Evolutionary conservation across 768 basidiomycete species (phyloP).

Genomic region (Phaeotremella fagi): DNA sequence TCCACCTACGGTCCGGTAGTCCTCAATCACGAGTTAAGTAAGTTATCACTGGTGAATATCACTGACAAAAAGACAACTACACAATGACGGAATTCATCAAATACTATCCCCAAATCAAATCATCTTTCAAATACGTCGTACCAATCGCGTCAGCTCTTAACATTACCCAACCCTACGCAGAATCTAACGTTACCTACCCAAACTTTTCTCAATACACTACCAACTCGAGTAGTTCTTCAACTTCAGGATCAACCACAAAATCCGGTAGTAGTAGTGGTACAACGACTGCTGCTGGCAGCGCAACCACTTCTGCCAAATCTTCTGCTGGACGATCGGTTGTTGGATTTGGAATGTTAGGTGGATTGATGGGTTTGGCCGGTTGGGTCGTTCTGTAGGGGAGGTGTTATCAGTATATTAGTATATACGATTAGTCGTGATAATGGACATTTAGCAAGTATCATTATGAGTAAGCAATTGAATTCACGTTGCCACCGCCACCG

Average conservation of each 20-base stretch:
- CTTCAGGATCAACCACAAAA: background rate
- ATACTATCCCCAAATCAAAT: conserved; percentile 35
- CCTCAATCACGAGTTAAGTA: conserved; percentile 45
- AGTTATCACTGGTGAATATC: background rate
- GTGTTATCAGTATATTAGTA: too few relatives aligned
- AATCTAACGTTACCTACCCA: conserved; percentile 36
- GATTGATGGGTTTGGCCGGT: too few relatives aligned
- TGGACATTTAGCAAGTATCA: too few relatives aligned
- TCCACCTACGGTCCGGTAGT: conserved; percentile 40
- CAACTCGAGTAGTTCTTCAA: conserved; percentile 5
- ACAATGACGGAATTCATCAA: conserved; percentile 41
- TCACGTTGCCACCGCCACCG: too few relatives aligned
- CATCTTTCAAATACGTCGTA: conserved; percentile 37
- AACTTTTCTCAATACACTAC: conserved; percentile 25
- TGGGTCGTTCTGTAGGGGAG: too few relatives aligned
- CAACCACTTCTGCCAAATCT: conserved; percentile 1
- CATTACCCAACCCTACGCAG: conserved; percentile 45
- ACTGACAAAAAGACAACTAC: conserved; percentile 32
- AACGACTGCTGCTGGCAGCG: background rate
- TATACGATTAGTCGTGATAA: too few relatives aligned
- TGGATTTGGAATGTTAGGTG: too few relatives aligned
- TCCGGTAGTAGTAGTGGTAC: background rate
- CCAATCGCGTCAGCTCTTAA: conserved; percentile 43
- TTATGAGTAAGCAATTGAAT: too few relatives aligned
- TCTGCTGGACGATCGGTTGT: too few relatives aligned